Evolutionary conservation across 2,329 filamentous ascomycete species (phyloP).

Genomic region (Claviceps fusiformis): DNA sequence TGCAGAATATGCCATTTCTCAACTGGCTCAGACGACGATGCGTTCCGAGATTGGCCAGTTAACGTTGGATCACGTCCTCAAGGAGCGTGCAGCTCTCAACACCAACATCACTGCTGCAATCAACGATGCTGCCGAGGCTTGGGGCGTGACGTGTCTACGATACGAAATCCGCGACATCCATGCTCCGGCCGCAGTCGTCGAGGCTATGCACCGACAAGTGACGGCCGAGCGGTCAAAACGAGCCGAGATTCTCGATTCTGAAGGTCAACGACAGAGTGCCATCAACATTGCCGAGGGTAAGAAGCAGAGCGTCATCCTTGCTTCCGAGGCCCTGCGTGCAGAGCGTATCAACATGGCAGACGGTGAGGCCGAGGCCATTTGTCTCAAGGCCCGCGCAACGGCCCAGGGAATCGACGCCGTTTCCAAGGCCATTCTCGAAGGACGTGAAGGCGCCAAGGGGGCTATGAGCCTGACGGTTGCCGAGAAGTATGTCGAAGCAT

Average conservation of each 20-base stretch:
- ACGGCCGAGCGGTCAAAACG: conserved; percentile 95
- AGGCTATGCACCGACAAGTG: conserved; percentile 96
- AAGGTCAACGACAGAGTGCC: conserved; percentile 90
- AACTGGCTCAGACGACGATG: conserved; percentile 98
- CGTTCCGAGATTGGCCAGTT: conserved; percentile 95
- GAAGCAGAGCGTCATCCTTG: conserved; percentile 94
- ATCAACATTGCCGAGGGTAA: conserved; percentile 98
- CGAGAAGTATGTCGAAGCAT: conserved; percentile 96
- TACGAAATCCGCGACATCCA: conserved; percentile 99
- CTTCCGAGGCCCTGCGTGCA: conserved; percentile 76
- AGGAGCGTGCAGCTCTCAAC: conserved; percentile 91
- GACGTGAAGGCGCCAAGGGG: conserved; percentile 61
- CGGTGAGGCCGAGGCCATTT: conserved; percentile 89
- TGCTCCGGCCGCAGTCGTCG: conserved; percentile 81
- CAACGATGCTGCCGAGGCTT: conserved; percentile 93
- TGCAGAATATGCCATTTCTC: conserved; percentile 95
- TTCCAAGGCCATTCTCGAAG: conserved; percentile 58
- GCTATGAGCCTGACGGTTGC: conserved; percentile 82
- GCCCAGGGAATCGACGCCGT: conserved; percentile 81
- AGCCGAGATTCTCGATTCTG: conserved; percentile 92
- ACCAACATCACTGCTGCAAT: conserved; percentile 97
- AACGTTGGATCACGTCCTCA: conserved; percentile 90
- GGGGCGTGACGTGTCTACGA: conserved; percentile 89
- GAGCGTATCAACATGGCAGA: conserved; percentile 88
- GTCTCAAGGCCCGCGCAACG: conserved; percentile 73